Evolutionary conservation across 441 rosid species (phyloP).

Genomic region (Kokia cookei): DNA sequence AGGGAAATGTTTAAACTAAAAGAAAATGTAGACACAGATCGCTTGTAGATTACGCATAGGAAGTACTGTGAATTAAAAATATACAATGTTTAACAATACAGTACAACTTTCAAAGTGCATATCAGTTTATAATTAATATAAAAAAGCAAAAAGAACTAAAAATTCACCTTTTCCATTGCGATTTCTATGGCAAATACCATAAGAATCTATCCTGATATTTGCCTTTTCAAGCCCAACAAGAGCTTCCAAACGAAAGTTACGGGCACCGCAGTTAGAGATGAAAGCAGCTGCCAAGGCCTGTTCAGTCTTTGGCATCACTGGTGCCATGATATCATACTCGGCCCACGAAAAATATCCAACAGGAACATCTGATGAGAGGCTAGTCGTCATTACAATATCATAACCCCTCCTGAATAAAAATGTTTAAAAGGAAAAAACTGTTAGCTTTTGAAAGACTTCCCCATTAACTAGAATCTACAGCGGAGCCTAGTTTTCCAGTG

Average conservation of each 20-base stretch:
- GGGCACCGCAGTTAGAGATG: conserved; percentile 82
- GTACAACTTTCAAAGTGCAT: neutral
- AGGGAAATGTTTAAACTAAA: neutral
- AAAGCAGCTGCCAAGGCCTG: conserved; percentile 87
- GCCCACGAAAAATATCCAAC: conserved; percentile 98
- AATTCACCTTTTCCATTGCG: conserved; percentile 57
- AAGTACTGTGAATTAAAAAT: neutral
- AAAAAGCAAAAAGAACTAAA: neutral
- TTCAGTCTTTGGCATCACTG: conserved; percentile 74
- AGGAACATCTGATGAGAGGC: conserved; percentile 92
- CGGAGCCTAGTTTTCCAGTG: neutral
- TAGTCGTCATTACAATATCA: conserved; percentile 80
- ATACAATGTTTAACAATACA: neutral
- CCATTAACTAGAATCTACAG: neutral
- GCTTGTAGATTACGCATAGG: neutral
- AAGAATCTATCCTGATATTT: conserved; percentile 64
- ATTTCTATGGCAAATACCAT: conserved; percentile 78
- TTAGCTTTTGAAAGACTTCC: conserved; percentile 3
- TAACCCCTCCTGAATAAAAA: conserved; percentile 55
- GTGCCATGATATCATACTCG: conserved; percentile 89
- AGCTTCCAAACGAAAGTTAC: conserved; percentile 77
- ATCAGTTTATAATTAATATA: neutral
- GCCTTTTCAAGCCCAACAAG: conserved; percentile 58
- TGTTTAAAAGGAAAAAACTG: neutral
- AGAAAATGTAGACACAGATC: neutral